phyloP scores from a whole-genome alignment of 2,329 filamentous ascomycete genomes.

The Penicillium sp. region DNA sequence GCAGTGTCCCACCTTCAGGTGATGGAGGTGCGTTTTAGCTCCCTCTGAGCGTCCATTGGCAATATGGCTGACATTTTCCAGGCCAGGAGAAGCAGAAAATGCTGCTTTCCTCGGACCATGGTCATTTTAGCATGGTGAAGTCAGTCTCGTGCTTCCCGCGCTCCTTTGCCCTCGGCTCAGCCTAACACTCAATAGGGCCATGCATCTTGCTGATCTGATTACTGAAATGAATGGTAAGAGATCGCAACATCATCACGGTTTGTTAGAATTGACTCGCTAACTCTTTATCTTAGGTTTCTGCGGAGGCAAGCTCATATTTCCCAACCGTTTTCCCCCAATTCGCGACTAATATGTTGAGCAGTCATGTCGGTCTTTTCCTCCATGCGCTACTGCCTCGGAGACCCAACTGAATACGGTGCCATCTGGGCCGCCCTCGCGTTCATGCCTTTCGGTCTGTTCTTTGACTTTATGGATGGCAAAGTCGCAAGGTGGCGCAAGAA shows the following conservation, averaged over 20 bases:
- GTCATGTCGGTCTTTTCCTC: conserved; percentile 96
- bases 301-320: conserved; percentile 42
- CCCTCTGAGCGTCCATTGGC: conserved; percentile 7
- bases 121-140: conserved; percentile 54
- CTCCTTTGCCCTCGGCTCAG: background rate
- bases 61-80: conserved; percentile 23
- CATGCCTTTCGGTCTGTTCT: conserved; percentile 91
- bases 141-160: conserved; percentile 26
- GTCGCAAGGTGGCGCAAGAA: conserved; percentile 96
- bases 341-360: conserved; percentile 28
- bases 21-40: conserved; percentile 36
- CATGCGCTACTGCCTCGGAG: conserved; percentile 83
- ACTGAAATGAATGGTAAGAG: conserved; percentile 51
- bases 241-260: background rate
- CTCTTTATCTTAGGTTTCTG: conserved; percentile 44
- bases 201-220: conserved; percentile 53
- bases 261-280: conserved; percentile 20
- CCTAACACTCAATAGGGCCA: conserved; percentile 37
- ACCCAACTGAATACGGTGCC: conserved; percentile 63
- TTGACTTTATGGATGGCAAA: conserved; percentile 97
- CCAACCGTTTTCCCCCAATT: conserved; percentile 5
- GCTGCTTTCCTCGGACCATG: conserved; percentile 48
- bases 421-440: conserved; percentile 81
- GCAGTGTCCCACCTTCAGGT: conserved; percentile 29
- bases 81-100: conserved; percentile 52